Evolutionary conservation across 768 basidiomycete species (phyloP), one percentile per base, ranked within the genome.

Genomic region (Boletellus ananiceps): DNA sequence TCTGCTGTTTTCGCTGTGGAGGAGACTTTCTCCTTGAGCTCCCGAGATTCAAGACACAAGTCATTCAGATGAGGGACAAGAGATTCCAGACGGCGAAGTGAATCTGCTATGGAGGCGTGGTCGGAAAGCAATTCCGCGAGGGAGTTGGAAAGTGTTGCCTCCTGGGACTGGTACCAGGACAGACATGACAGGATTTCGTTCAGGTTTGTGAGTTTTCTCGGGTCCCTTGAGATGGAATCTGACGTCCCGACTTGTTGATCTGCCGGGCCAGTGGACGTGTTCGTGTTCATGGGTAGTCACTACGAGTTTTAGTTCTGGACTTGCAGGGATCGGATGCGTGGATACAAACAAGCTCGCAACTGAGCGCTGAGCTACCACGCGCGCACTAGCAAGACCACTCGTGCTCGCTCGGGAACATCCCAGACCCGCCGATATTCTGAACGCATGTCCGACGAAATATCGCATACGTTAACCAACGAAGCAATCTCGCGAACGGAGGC

Each of bases 1-100:
- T 93, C 84, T 11, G 87, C 89, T 11, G 86, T 94, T 55, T 79
- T 73, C 1, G 84, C 88, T 1, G 87, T 92, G n/a, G 69, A 73
- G 5, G 78, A 78, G 14, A 92, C 89, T 49, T 77, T 84, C 4
- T 64, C 58, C 13, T 75, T 69, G 14, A 91, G 74, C 2, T 76
- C 55, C 3, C 62, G 66, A 1, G 88, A 80, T 41, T 91, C 84
- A 4, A 62, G 48, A 46, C 77, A 71, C 23, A 92, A 68, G n/a
- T 74, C 72, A 56, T 88, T 81, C 46, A 94, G 70, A 39, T 72
- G 74, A 1, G 86, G 82, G 14, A 74, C 62, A 21, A 93, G 75
- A 6, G 75, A 64, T 46, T 82, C 76, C 5, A 93, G 71, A 29
- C 82, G 81, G 23, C 70, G 62, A 37, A 93, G 71, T 16, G 89